Evolutionary conservation across 306 rosid genomes (phyloP), one percentile per base, ranked within the genome.

Genomic region (Sicyos baderoa): DNA sequence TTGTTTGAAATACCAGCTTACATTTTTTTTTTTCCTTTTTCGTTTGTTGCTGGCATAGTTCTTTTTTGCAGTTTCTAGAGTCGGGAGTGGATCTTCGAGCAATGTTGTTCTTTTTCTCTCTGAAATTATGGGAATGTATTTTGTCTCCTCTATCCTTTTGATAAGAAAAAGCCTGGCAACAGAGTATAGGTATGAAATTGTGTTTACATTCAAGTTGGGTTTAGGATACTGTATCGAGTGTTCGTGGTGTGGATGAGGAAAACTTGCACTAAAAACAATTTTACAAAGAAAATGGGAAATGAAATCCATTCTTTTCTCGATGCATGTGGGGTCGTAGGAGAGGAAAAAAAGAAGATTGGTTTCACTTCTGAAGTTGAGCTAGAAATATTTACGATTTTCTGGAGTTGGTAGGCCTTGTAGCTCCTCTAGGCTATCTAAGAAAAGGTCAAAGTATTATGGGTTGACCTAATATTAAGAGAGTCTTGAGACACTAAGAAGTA

Each of bases 1-100:
- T 64, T 64, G 54, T 65, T 65, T 42, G 27, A 37, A 15, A 37
- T 40, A 40, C 2, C 12, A 63, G 69, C 17, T 65, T 65, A 44
- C 47, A n/a, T n/a, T n/a, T n/a, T 15, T 17, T 14, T 29, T 66
- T 61, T 57, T 3, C 29, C 29, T 3, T 3, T 25, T 25, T 25
- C 3, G 1, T 25, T 25, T 1, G 29, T 71, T 75, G 47, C 62
- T 79, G 67, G 1, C 68, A 71, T 80, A 93, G 99, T 93, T 93
- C 94, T 93, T 93, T 85, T 93, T 93, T 58, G 97, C 99, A 67
- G 96, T 93, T 75, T 93, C 97, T 72, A 84, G 99, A 81, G 97
- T 88, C 73, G 97, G 99, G 74, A 93, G 99, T 84, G 96, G 99
- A 81, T 93, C 99, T 72, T 93, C 99, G 47, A 93, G 99, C 88